Conservation (phyloP, 345 rosid genomes). For the Litchi chinensis region DNA sequence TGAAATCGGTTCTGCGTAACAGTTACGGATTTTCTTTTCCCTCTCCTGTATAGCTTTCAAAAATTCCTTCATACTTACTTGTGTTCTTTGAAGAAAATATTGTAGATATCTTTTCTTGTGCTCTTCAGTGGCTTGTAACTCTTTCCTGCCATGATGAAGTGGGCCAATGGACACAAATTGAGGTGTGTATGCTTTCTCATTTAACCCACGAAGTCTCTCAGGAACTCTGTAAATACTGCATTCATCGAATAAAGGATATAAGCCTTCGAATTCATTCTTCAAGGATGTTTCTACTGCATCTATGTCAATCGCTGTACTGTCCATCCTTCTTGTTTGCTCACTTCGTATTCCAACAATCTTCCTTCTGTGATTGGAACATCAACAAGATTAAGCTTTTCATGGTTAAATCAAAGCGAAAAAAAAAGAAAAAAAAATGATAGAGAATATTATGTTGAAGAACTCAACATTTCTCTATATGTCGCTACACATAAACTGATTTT, state of each 20-base stretch:
- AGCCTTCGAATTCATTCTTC: neutral
- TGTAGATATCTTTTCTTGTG: constrained; percentile 17
- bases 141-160: constrained; percentile 2
- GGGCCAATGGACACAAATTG: constrained; percentile 26
- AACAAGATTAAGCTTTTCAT: neutral
- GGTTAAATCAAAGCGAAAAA: too few relatives aligned
- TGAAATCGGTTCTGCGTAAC: constrained; percentile 10
- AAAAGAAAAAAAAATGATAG: too few relatives aligned
- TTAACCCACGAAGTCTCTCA: neutral
- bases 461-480: too few relatives aligned
- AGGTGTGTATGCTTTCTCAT: constrained; percentile 15
- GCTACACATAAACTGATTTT: too few relatives aligned
- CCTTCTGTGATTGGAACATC: neutral
- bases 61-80: neutral
- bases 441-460: too few relatives aligned
- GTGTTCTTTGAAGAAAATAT: constrained; percentile 10
- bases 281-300: neutral
- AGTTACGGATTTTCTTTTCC: neutral
- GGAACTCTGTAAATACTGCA: constrained; percentile 26
- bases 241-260: neutral
- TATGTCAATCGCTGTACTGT: neutral
- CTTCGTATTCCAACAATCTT: too few relatives aligned
- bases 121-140: constrained; percentile 19
- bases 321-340: neutral
- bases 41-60: neutral